Percentiles rank a stretch among this genome's conserved stretches.
These are phyloP conservation scores for Ustilago tritici DNA, from an alignment of 1,284 basidiomycete species.

Conservation along the genomic window DNA sequence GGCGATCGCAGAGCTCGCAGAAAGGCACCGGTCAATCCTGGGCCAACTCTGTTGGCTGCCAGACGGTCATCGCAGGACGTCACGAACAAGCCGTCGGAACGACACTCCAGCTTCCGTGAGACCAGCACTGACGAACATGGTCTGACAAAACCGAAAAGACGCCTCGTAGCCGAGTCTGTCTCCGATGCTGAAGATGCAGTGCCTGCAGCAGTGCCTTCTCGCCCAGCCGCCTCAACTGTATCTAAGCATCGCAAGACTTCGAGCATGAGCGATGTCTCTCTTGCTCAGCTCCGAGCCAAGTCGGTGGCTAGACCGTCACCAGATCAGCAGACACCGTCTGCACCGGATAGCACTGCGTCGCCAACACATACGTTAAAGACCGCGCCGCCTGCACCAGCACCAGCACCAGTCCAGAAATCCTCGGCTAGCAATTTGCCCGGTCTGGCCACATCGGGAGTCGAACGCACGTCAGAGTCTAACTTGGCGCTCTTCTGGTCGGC, in stretches of 20 bases:
- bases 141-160: conserved; percentile 29
- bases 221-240: conserved; percentile 5
- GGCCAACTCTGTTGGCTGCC: conserved; percentile 37
- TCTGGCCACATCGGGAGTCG: conserved; percentile 65
- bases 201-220: conserved; percentile 5
- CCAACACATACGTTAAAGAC: conserved; percentile 17
- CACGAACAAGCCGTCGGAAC: conserved; percentile 25
- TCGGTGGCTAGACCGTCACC: conserved; percentile 24
- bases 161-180: conserved; percentile 39
- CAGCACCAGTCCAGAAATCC: conserved; percentile 18
- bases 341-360: conserved; percentile 8
- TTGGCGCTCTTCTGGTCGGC: conserved; percentile 68
- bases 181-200: conserved; percentile 39
- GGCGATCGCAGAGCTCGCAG: conserved; percentile 56
- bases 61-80: conserved; percentile 32
- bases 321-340: conserved; percentile 17
- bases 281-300: conserved; percentile 18
- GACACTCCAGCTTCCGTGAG: conserved; percentile 48
- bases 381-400: conserved; percentile 24
- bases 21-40: conserved; percentile 41
- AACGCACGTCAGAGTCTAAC: conserved; percentile 67
- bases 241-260: conserved; percentile 50
- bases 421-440: conserved; percentile 42
- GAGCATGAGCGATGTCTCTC: conserved; percentile 41
- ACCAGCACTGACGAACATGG: conserved; percentile 26